Percentiles rank a stretch among this genome's conserved stretches.
These are phyloP conservation scores for Sechiopsis laciniata DNA, from an alignment of 306 rosid species.

Conservation along the genomic window DNA sequence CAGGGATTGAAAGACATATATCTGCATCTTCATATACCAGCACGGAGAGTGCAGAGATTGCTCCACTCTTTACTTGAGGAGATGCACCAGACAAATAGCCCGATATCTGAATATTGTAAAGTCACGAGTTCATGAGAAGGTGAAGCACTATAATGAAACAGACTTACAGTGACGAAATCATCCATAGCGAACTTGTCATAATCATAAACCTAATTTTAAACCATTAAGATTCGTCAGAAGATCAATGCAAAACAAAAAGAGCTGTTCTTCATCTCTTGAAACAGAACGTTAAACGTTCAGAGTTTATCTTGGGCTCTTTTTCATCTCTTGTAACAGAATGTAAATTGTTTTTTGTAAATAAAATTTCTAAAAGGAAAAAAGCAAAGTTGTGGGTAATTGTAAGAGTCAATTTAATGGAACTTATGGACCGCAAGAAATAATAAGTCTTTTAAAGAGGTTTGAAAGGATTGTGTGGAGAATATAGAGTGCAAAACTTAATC, in stretches of 20 bases:
- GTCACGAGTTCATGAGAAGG: not conserved
- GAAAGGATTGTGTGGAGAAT: not conserved
- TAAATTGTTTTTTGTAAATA: not conserved
- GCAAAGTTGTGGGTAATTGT: not conserved
- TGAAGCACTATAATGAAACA: constrained; percentile 2
- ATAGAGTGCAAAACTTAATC: not conserved
- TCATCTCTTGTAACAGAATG: not conserved
- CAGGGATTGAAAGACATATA: constrained; percentile 54
- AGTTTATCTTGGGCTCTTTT: not conserved
- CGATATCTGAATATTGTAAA: constrained; percentile 52
- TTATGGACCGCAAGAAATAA: not conserved
- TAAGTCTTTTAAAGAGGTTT: not conserved
- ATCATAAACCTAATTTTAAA: not conserved
- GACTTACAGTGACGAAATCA: not conserved
- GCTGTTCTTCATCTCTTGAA: not conserved
- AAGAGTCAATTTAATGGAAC: not conserved
- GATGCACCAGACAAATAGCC: constrained; percentile 89
- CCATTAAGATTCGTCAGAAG: not conserved
- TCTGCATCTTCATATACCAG: constrained; percentile 62
- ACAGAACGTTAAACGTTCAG: not conserved
- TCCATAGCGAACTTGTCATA: not conserved
- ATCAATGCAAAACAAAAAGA: not conserved
- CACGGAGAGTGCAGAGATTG: constrained; percentile 79
- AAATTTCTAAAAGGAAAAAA: not conserved
- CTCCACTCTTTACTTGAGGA: constrained; percentile 90